Conservation (phyloP, 768 basidiomycete species). For the Rhodosporidiobolus sp. region DNA sequence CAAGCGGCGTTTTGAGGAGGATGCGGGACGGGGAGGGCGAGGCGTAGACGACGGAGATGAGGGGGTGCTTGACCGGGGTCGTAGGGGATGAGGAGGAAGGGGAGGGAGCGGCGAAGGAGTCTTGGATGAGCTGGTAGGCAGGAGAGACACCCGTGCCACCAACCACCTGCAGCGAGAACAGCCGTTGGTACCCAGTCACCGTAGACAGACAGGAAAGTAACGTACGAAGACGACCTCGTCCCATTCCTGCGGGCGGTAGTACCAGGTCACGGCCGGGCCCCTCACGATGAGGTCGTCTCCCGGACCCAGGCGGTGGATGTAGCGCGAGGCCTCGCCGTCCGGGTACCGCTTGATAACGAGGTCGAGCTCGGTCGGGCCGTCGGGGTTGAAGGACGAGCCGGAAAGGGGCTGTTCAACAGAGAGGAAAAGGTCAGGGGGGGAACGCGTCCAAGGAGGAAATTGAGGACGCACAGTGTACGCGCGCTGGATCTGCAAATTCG, state of each 20-base stretch:
- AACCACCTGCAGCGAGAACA: slow-evolving; percentile 30
- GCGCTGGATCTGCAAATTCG: slow-evolving; percentile 43
- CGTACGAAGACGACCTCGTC: slow-evolving; percentile 43
- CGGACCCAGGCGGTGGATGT: slow-evolving; percentile 30
- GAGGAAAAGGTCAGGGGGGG: background rate
- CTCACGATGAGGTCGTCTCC: slow-evolving; percentile 37
- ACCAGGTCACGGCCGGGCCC: slow-evolving; percentile 42
- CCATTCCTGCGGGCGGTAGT: slow-evolving; percentile 19
- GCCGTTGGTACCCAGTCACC: background rate
- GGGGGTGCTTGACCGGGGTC: background rate
- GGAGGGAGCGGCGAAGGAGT: background rate
- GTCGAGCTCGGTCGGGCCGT: slow-evolving; percentile 29
- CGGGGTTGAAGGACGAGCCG: slow-evolving; percentile 23
- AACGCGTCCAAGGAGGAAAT: background rate
- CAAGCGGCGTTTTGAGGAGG: slow-evolving; percentile 17
- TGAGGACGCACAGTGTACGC: slow-evolving; percentile 36
- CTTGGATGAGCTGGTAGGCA: slow-evolving; percentile 35
- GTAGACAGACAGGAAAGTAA: background rate
- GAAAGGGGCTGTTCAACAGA: slow-evolving; percentile 25
- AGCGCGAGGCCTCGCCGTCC: slow-evolving; percentile 41
- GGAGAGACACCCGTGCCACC: slow-evolving; percentile 45
- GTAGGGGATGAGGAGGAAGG: background rate
- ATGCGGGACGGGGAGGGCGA: slow-evolving; percentile 31
- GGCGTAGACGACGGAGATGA: slow-evolving; percentile 39
- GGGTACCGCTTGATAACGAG: slow-evolving; percentile 44